Evolutionary conservation across 805 yeast species (phyloP), one percentile per base, ranked within the genome.

Genomic region (Ascoidea rubescens): DNA sequence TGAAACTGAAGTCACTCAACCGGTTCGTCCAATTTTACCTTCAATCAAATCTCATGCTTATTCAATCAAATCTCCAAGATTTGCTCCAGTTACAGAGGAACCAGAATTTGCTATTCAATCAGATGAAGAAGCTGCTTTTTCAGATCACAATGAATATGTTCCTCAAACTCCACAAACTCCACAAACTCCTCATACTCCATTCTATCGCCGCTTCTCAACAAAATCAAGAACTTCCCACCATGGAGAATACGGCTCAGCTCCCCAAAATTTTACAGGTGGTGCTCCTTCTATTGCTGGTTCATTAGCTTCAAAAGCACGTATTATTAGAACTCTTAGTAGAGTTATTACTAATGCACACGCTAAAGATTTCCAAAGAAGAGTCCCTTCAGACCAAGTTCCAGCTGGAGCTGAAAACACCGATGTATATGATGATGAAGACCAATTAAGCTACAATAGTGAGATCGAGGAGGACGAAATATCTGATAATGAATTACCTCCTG

Each of bases 341-440:
- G 76, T 79, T 0, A 71, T 86, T 58, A 83, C 82, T 10, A 75
- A 72, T 64, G 96, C 96, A 0, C 96, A 87, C 60, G 80, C 86
- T 45, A 82, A 84, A 61, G 96, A 87, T 67, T 87, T 87, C 71
- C 93, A 87, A 66, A 75, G 90, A 59, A 74, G 80, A 33, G 47
- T 37, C 28, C 45, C n/a, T 46, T 52, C 45, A 32, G 37, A 16
- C 37, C 62, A 64, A 47, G 60, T 59, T 48, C 57, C 59, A 48
- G 50, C 56, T 1, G 59, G 54, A 6, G 52, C 56, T n/a, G 59
- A 55, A 16, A 55, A 53, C 10, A 64, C 57, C 1, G 58, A 62
- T n/a, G 60, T 52, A 4, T 69, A 64, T 43, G 70, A 58, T 4
- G 60, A 61, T 30, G 31, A 48, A n/a, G 45, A 17, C 33, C 28